Evolutionary conservation across 352 stramenopile genomes (phyloP).

Genomic region (Phytophthora foliorum): DNA sequence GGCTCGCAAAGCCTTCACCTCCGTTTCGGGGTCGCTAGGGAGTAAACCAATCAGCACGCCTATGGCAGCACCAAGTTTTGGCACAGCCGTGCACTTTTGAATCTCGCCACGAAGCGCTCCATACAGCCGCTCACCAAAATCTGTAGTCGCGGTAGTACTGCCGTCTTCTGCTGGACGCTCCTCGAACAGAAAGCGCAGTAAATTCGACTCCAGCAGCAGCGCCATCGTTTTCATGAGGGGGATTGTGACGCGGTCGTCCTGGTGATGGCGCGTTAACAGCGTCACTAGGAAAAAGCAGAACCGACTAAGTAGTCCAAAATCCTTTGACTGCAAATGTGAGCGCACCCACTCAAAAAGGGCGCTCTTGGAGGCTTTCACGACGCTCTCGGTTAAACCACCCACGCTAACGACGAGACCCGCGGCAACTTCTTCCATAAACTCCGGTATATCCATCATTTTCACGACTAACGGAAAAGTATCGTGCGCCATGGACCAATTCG

Average conservation of each 20-base stretch:
- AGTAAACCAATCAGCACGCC: constrained; percentile 80
- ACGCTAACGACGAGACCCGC: constrained; percentile 95
- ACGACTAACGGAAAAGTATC: constrained; percentile 94
- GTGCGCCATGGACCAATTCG: constrained; percentile 87
- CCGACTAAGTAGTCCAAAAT: constrained; percentile 74
- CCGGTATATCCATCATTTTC: constrained; percentile 86
- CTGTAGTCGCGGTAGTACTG: constrained; percentile 21
- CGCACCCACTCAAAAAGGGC: constrained; percentile 76
- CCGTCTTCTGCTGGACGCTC: constrained; percentile 39
- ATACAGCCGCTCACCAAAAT: constrained; percentile 75
- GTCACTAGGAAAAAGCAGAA: constrained; percentile 78
- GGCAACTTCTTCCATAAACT: constrained; percentile 87
- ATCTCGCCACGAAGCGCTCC: constrained; percentile 75
- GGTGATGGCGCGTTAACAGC: constrained; percentile 64
- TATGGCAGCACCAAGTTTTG: constrained; percentile 77
- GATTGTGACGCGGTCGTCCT: constrained; percentile 87
- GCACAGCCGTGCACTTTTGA: constrained; percentile 61
- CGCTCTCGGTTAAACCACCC: constrained; percentile 95
- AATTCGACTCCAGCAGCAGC: constrained; percentile 70
- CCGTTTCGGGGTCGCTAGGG: constrained; percentile 64
- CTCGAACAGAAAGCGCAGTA: constrained; percentile 71
- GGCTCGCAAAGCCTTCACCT: constrained; percentile 69
- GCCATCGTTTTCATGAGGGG: constrained; percentile 91
- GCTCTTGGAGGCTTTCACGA: constrained; percentile 85
- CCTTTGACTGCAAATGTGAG: constrained; percentile 52